Conservation (phyloP, 2,329 filamentous ascomycete species). For the Cladophialophora bantiana region DNA sequence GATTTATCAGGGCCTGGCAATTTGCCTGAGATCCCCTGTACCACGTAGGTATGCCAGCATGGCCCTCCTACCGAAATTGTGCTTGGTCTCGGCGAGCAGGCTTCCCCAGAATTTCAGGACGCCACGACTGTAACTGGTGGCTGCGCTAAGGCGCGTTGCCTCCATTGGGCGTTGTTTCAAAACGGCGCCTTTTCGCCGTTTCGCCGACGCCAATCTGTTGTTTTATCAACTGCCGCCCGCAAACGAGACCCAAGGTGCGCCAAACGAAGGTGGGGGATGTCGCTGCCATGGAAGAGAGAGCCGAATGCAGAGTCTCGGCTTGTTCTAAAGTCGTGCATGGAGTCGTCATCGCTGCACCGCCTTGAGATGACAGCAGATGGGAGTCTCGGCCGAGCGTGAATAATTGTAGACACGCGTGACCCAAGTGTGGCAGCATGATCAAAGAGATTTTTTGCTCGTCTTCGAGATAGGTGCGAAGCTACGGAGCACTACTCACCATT, state of each 20-base stretch:
- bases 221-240: slow-evolving; percentile 25
- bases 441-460: background rate
- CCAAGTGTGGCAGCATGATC: slow-evolving; percentile 4
- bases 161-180: slow-evolving; percentile 20
- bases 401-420: slow-evolving; percentile 11
- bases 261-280: background rate
- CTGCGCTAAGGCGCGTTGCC: slow-evolving; percentile 11
- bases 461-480: slow-evolving; percentile 9
- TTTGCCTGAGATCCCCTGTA: slow-evolving; percentile 15
- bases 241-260: slow-evolving; percentile 1
- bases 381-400: background rate
- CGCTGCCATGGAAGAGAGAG: background rate
- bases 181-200: slow-evolving; percentile 29
- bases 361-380: background rate
- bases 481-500: slow-evolving; percentile 4
- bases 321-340: background rate
- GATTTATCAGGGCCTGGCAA: slow-evolving; percentile 17
- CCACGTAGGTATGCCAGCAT: slow-evolving; percentile 2
- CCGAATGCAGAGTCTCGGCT: slow-evolving; percentile 3
- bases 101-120: slow-evolving; percentile 34
- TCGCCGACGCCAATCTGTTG: slow-evolving; percentile 33
- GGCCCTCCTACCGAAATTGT: slow-evolving; percentile 21
- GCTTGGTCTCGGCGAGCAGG: slow-evolving; percentile 15
- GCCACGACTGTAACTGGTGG: slow-evolving; percentile 19
- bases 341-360: slow-evolving; percentile 5